A percentile compares a stretch with the other conserved stretches of the same genome.
Conservation (phyloP, 176 grass and related monocot species). For the Paspalum vaginatum region DNA sequence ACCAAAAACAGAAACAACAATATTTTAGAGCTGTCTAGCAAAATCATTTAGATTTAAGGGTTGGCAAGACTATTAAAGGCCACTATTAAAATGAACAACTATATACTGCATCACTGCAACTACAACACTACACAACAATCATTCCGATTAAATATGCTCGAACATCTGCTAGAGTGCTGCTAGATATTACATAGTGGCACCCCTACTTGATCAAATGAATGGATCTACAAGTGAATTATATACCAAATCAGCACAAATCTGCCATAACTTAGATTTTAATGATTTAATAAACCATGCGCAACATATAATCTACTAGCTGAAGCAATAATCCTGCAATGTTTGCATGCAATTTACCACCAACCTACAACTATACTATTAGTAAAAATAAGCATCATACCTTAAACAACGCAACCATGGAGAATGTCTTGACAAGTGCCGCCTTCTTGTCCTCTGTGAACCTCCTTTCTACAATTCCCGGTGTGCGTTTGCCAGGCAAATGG, state of each 20-base stretch:
- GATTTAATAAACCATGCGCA: background rate
- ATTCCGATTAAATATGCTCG: background rate
- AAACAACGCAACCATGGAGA: constrained; percentile 52
- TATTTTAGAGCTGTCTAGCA: background rate
- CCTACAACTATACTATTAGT: background rate
- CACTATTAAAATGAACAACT: background rate
- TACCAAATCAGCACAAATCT: background rate
- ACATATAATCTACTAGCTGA: background rate
- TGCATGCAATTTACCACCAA: constrained; percentile 23
- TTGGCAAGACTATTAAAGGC: background rate
- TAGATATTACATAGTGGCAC: background rate
- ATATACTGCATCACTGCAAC: background rate
- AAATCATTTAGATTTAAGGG: background rate
- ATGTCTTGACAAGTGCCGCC: constrained; percentile 34
- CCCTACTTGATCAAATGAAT: background rate
- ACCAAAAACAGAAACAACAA: background rate
- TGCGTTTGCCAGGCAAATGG: constrained; percentile 16
- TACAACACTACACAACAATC: background rate
- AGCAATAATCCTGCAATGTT: background rate
- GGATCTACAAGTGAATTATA: background rate
- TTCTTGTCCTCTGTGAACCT: constrained; percentile 47
- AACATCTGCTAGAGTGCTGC: background rate
- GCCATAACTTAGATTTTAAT: background rate
- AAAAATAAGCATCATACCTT: constrained; percentile 59
- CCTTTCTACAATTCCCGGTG: constrained; percentile 40